Evolutionary conservation across 805 yeast species (phyloP), one percentile per base, ranked within the genome.

Genomic region (Suhomyces pyralidae): DNA sequence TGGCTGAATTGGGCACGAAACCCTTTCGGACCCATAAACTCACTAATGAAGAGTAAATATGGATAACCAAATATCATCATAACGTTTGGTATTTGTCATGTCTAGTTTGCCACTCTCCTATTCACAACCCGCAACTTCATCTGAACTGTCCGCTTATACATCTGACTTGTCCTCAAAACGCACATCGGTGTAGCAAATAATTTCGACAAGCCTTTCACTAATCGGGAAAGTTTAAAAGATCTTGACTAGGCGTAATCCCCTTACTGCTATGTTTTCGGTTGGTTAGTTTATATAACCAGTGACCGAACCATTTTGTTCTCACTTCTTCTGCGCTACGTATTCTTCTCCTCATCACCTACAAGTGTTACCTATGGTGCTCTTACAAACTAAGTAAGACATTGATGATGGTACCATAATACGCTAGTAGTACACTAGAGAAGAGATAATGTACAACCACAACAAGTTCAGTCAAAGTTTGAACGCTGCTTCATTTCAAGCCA

Each of bases 151-250:
- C 42, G 42, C 24, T 38, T 19, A 4, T 5, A 17, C 17, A 38
- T 17, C 24, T 38, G 14, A n/a, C 42, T 38, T 38, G 24, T 38
- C 42, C 42, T 17, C 19, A 38, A 24, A 42, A 20, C 45, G 30
- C 45, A 42, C 45, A 42, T 20, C 30, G 14, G 30, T 22, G 22
- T n/a, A 34, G 7, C 14, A 32, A 32, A 32, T 46, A 36, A 46
- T 46, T 46, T 46, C 36, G 38, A 36, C 49, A 46, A 46, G 49
- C 49, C 49, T 46, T 42, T 42, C 19, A 42, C 45, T 42, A 42
- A 42, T 42, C 49, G 49, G 49, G 38, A 46, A 46, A 32, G 49
- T 42, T 42, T 46, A 46, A 34, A 46, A 36, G 49, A 46, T 34
- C 49, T 46, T 46, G 36, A 34, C 49, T 30, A 42, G 49, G 48